Base-by-base conservation (phyloP, 768 basidiomycete species). In the Solioccasus polychromus region DNA sequence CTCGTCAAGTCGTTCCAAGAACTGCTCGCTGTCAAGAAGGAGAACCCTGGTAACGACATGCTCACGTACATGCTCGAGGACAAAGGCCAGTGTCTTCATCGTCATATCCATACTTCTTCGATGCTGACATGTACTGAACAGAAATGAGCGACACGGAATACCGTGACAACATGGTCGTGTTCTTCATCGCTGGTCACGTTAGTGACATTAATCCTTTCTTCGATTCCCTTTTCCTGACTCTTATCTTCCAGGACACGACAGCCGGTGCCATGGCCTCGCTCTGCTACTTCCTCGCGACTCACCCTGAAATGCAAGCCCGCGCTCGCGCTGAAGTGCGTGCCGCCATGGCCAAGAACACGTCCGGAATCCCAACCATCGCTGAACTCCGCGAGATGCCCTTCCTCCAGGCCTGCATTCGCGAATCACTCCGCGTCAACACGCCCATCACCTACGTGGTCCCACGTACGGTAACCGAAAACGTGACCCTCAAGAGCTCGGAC, bases 21-120 rank as follows among this genome's bases (percentile, higher is more conserved):
- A 7, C 37, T 45, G 31, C 24, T 45, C 11, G 36, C 24, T 3
- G 14, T 10, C 11, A 45, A 39, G 26, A 39, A 39, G 44, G 44
- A 39, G 15, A 45, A 34, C 15, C 37, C 44, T 2, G 37, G 30
- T 5, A 39, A 45, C 18, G 44, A 45, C 15, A 39, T 45, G 37
- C 44, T 45, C 18, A 39, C 44, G 1, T 34, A 45, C 24, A 45
- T 45, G 44, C 44, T 45, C 24, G 44, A 39, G 31, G 44, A 39
- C 18, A 39, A 39, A 26, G 22, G 38, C 29, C 37, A 34, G 44
- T 45, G 8, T 32, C 17, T 3, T n/a, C 14, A 7, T 17, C 4
- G 18, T 32, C 10, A 30, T n/a, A 8, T 24, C 29, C 30, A 7
- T 6, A 6, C 7, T 19, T 15, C 18, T 23, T 19, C 14, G 15